Evolutionary conservation across 2,329 filamentous ascomycete species (phyloP).

Genomic region (Talaromyces amestolkiae): DNA sequence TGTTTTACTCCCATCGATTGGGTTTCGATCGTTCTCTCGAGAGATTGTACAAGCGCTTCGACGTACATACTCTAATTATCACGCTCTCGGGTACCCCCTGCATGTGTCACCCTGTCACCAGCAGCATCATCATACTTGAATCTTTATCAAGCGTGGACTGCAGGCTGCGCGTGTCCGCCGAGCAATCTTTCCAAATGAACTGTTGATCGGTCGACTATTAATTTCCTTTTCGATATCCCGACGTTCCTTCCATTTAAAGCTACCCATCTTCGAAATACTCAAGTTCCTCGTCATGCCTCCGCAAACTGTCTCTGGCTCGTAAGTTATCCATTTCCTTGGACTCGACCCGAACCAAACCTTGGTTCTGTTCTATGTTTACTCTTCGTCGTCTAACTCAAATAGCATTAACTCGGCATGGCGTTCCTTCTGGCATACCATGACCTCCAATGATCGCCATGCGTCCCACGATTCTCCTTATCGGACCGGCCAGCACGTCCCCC

Average conservation of each 20-base stretch:
- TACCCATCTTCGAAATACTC: not conserved
- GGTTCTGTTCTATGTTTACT: not conserved
- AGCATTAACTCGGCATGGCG: conserved; percentile 72
- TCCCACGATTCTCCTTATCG: conserved; percentile 90
- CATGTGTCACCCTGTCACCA: conserved; percentile 6
- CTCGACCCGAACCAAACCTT: not conserved
- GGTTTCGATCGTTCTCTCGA: not conserved
- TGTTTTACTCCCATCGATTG: not conserved
- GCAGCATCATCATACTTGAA: not conserved
- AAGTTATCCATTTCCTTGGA: conserved; percentile 3
- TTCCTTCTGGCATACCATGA: conserved; percentile 93
- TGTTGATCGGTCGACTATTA: conserved; percentile 16
- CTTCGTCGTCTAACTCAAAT: conserved; percentile 18
- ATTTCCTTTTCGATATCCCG: conserved; percentile 3
- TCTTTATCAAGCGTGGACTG: conserved; percentile 2
- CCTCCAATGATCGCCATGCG: conserved; percentile 77
- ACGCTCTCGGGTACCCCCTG: not conserved
- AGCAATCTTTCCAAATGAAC: conserved; percentile 16
- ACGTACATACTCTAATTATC: not conserved
- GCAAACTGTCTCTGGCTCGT: conserved; percentile 19
- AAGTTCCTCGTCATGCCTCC: conserved; percentile 13
- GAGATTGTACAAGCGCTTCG: not conserved
- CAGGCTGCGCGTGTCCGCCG: conserved; percentile 19
- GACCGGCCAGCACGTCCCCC: conserved; percentile 82
- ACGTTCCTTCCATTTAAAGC: not conserved